These are phyloP conservation scores for Dactylellina sp. DNA, from an alignment of 2,329 filamentous ascomycete genomes.

Conservation along the genomic window DNA sequence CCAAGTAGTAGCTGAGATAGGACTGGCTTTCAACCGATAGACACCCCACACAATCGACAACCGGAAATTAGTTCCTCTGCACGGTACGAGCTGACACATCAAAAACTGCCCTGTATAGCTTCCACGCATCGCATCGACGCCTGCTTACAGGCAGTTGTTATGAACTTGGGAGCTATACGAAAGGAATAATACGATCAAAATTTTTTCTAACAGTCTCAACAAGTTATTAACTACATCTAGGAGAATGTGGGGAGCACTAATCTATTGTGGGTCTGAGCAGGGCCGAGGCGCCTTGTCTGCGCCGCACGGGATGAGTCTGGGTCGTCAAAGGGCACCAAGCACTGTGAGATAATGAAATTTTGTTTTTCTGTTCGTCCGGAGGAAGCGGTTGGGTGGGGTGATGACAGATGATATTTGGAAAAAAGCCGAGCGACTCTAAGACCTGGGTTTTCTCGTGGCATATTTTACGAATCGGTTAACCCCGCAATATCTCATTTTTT, in stretches of 20 bases:
- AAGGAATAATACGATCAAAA: slow-evolving; percentile 4
- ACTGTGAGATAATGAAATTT: slow-evolving; percentile 32
- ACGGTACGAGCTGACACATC: slow-evolving; percentile 6
- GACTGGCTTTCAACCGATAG: too few species aligned
- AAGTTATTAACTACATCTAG: slow-evolving; percentile 29
- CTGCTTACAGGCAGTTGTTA: slow-evolving; percentile 5
- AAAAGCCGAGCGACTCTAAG: background rate
- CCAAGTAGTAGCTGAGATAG: too few species aligned
- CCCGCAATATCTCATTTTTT: slow-evolving; percentile 41
- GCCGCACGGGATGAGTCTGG: slow-evolving; percentile 37
- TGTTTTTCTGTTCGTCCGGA: slow-evolving; percentile 27
- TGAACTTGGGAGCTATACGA: background rate
- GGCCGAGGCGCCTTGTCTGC: slow-evolving; percentile 18
- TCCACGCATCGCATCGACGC: slow-evolving; percentile 9
- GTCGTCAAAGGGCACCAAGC: slow-evolving; percentile 20
- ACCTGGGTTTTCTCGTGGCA: slow-evolving; percentile 6
- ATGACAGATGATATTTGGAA: slow-evolving; percentile 28
- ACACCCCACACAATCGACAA: background rate
- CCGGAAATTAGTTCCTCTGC: background rate
- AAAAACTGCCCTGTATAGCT: background rate
- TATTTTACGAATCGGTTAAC: slow-evolving; percentile 32
- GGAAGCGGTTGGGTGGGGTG: slow-evolving; percentile 30
- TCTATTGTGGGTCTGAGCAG: slow-evolving; percentile 40
- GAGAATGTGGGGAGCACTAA: slow-evolving; percentile 39
- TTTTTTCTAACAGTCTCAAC: background rate